Evolutionary conservation across 2,329 filamentous ascomycete species (phyloP).

Genomic region (Aspergillus udagawae): DNA sequence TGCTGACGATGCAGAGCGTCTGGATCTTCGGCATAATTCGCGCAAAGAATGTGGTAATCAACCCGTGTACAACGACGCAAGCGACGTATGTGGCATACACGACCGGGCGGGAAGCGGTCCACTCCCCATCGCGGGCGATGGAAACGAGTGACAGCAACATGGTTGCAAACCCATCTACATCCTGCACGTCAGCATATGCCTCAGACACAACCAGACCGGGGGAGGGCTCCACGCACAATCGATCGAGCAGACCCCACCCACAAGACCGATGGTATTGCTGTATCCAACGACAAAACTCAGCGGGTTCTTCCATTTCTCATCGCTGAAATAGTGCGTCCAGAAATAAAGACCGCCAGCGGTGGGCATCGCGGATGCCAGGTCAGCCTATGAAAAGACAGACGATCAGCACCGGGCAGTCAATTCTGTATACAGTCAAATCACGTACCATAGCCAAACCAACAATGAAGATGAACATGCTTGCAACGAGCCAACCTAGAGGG

Average conservation of each 20-base stretch:
- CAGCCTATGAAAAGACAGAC: constrained; percentile 32
- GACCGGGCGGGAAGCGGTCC: constrained; percentile 52
- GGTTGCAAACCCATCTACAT: constrained; percentile 16
- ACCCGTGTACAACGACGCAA: constrained; percentile 51
- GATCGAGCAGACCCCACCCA: constrained; percentile 59
- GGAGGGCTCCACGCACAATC: constrained; percentile 43
- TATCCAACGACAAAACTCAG: constrained; percentile 58
- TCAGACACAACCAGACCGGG: background rate
- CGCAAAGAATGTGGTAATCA: constrained; percentile 51
- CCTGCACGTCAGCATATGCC: background rate
- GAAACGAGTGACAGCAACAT: constrained; percentile 52
- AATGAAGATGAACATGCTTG: constrained; percentile 54
- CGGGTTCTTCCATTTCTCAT: constrained; percentile 52
- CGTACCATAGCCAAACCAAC: constrained; percentile 57
- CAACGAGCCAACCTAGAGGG: constrained; percentile 49
- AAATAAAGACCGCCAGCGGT: constrained; percentile 57
- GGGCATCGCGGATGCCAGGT: constrained; percentile 53
- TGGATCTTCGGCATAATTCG: constrained; percentile 58
- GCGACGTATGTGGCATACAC: constrained; percentile 56
- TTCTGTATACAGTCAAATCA: constrained; percentile 17
- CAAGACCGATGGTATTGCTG: constrained; percentile 56
- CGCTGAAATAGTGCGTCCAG: constrained; percentile 57
- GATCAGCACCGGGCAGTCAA: background rate
- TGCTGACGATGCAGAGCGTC: constrained; percentile 52
- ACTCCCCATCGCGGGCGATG: constrained; percentile 53